phyloP scores from a whole-genome alignment of 108 stramenopile species.

The Fistulifera pelliculosa region DNA sequence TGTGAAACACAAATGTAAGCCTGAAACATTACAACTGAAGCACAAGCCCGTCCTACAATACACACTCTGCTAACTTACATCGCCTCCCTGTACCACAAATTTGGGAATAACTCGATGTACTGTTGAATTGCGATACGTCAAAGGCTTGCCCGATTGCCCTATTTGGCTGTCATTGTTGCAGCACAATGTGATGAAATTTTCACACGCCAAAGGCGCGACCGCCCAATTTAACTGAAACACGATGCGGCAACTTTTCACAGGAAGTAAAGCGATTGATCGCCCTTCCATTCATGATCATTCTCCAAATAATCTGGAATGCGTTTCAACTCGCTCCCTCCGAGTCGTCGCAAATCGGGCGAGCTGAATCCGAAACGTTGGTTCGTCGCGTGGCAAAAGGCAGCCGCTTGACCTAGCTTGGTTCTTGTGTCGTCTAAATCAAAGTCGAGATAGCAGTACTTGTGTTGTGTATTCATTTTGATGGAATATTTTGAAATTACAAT shows the following conservation, averaged over 20 bases:
- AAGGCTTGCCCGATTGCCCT: constrained; percentile 73
- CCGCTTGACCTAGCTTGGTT: constrained; percentile 31
- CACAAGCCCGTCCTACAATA: too few species aligned
- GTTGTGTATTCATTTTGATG: too few species aligned
- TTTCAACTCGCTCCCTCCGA: constrained; percentile 75
- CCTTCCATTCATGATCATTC: constrained; percentile 64
- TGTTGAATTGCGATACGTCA: constrained; percentile 55
- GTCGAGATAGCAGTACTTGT: constrained; percentile 35
- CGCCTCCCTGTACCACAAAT: constrained; percentile 92
- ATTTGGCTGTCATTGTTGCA: constrained; percentile 46
- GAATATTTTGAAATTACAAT: too few species aligned
- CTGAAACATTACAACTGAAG: too few species aligned
- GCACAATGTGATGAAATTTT: constrained; percentile 82
- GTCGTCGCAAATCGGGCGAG: constrained; percentile 40
- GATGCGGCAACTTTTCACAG: constrained; percentile 41
- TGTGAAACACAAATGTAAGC: too few species aligned
- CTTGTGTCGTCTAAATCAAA: constrained; percentile 35
- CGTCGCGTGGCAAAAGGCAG: constrained; percentile 79
- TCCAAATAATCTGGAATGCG: constrained; percentile 49
- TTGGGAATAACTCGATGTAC: constrained; percentile 76
- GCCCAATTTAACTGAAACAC: constrained; percentile 71
- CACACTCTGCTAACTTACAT: constrained; percentile 27
- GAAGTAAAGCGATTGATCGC: constrained; percentile 14
- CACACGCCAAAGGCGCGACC: constrained; percentile 75
- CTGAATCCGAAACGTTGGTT: constrained; percentile 71